Evolutionary conservation across 2,329 filamentous ascomycete genomes (phyloP), one percentile per base, ranked within the genome.

Genomic region (Raffaelea ambrosiae): DNA sequence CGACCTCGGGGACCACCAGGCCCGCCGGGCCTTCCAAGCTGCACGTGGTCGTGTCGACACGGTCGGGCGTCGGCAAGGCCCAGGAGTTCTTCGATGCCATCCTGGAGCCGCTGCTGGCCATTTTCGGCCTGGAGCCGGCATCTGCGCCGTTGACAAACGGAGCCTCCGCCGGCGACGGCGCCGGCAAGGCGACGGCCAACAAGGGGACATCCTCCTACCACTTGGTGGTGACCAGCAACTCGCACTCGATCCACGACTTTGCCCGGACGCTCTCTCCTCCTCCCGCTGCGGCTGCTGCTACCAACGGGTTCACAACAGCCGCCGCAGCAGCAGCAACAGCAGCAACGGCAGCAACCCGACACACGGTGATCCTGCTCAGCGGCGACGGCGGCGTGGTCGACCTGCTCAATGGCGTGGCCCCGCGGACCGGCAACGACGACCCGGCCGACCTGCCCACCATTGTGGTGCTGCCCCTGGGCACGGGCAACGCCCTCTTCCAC

Each of bases 321-420:
- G 36, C 49, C n/a, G 48, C 52, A 46, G 46, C 53, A 23, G 45
- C n/a, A n/a, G n/a, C n/a, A n/a, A n/a, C 13, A 21, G 47, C 14
- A 36, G 40, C 26, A n/a, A 18, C 41, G 16, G 33, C 43, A 40
- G 39, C 54, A n/a, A n/a, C n/a, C n/a, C n/a, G n/a, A n/a, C 54
- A 13, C 77, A 59, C 81, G 0, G 72, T 96, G 22, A 66, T 96
- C 26, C 74, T 97, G 13, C 72, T 96, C 5, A 91, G 86, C 43
- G 91, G 91, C 7, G 91, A 97, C 62, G 91, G 91, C 14, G 91
- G 89, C 5, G 65, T 95, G 2, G 76, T 89, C 18, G 91, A 97
- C 57, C 70, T 93, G 1, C 71, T 95, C 50, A 94, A 96, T 59
- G 77, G 76, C 3, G 71, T 63, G 22, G 38, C 54, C 59, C 22